Evolutionary conservation across 495 filamentous ascomycete species (phyloP).

Genomic region (Neurospora sp.): DNA sequence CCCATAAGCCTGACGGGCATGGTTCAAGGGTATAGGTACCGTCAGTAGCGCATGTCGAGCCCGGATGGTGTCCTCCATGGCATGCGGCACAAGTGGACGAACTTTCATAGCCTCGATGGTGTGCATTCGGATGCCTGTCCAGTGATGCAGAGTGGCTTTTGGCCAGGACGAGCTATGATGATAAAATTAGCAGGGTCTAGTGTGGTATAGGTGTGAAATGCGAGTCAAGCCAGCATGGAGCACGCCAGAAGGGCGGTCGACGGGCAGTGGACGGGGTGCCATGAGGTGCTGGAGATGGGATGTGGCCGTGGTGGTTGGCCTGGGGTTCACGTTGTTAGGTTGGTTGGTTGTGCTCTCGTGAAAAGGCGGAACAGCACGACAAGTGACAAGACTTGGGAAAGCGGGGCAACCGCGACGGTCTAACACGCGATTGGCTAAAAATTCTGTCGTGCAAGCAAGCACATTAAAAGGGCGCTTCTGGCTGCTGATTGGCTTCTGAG

Average conservation of each 20-base stretch:
- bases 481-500: slow-evolving; percentile 15
- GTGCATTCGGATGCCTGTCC: background rate
- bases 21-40: background rate
- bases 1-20: background rate
- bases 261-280: background rate
- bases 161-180: background rate
- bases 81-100: background rate
- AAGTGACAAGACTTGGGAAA: background rate
- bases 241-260: background rate
- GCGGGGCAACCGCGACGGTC: background rate
- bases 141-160: background rate
- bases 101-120: background rate
- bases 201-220: background rate
- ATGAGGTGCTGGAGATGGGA: background rate
- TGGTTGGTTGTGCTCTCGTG: background rate
- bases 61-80: background rate
- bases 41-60: background rate
- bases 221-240: background rate
- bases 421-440: slow-evolving; percentile 20
- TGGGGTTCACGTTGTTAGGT: background rate
- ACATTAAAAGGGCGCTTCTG: slow-evolving; percentile 5
- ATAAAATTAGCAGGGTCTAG: background rate
- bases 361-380: background rate
- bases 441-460: slow-evolving; percentile 19
- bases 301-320: background rate